Conservation (phyloP, 2,329 filamentous ascomycete species). For the Xylariaceae sp. region DNA sequence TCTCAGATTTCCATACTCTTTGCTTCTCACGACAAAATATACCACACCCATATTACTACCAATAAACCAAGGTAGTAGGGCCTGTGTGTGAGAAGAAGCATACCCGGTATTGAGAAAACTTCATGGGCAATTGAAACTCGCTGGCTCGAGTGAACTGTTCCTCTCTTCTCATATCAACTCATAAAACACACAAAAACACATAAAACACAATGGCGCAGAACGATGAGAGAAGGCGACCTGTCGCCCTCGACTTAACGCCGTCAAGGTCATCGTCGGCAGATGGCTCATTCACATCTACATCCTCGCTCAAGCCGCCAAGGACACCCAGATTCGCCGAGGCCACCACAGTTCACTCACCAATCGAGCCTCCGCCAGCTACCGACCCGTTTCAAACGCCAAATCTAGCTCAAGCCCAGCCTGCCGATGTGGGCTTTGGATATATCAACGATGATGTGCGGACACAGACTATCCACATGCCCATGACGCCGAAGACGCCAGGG, state of each 20-base stretch:
- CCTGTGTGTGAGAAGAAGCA: too few species aligned
- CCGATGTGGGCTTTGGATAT: conserved; percentile 90
- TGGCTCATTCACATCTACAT: conserved; percentile 48
- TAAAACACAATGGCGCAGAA: conserved; percentile 30
- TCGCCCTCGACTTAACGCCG: conserved; percentile 50
- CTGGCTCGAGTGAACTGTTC: conserved; percentile 36
- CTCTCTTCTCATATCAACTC: conserved; percentile 33
- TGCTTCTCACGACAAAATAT: conserved; percentile 21
- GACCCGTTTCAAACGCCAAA: conserved; percentile 50
- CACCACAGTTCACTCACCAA: conserved; percentile 70
- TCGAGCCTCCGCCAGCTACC: conserved; percentile 50
- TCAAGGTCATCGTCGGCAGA: conserved; percentile 45
- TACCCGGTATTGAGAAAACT: neutral
- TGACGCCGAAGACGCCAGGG: conserved; percentile 57
- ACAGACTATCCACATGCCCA: conserved; percentile 56
- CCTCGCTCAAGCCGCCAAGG: conserved; percentile 61
- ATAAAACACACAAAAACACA: conserved; percentile 25
- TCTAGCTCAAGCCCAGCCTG: conserved; percentile 63
- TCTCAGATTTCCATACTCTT: conserved; percentile 35
- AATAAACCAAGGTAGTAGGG: too few species aligned
- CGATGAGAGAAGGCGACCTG: conserved; percentile 54
- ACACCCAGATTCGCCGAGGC: conserved; percentile 78
- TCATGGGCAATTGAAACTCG: conserved; percentile 19
- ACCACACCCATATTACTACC: neutral
- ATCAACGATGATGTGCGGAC: conserved; percentile 56